Evolutionary conservation across 345 rosid species (phyloP).

Genomic region (Populus ilicifolia): DNA sequence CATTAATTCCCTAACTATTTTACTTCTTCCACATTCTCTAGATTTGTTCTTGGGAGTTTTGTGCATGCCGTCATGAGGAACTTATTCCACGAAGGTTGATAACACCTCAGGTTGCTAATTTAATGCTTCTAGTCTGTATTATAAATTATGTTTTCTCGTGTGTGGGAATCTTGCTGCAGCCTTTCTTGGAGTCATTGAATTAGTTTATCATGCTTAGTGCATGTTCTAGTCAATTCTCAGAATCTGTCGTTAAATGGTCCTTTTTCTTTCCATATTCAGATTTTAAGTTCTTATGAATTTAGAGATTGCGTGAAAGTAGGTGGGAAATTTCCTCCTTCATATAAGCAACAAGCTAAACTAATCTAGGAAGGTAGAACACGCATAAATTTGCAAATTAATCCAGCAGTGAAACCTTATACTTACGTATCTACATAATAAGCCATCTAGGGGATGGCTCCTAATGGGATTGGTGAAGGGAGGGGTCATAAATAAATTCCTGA

Average conservation of each 20-base stretch:
- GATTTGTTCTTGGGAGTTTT: conserved; percentile 98
- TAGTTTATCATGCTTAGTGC: neutral
- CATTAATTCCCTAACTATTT: neutral
- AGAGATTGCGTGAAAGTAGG: neutral
- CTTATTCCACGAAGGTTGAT: conserved; percentile 86
- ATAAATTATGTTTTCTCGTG: neutral
- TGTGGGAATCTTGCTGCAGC: neutral
- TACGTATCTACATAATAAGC: neutral
- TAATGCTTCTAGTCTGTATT: neutral
- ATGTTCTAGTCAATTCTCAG: neutral
- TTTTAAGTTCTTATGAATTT: neutral
- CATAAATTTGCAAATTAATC: no score
- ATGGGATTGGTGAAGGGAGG: neutral
- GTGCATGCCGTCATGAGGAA: conserved; percentile 97
- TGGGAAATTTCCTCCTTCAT: neutral
- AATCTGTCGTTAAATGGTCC: neutral
- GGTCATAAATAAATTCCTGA: neutral
- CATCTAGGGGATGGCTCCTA: neutral
- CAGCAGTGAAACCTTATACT: neutral
- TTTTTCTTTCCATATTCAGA: neutral
- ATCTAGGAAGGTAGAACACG: neutral
- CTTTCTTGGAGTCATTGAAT: neutral
- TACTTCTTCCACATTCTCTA: conserved; percentile 22
- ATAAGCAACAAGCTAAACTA: neutral
- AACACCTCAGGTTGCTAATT: conserved; percentile 69